phyloP scores from a whole-genome alignment of 1,284 basidiomycete species.

The Cutaneotrichosporon cavernicola region DNA sequence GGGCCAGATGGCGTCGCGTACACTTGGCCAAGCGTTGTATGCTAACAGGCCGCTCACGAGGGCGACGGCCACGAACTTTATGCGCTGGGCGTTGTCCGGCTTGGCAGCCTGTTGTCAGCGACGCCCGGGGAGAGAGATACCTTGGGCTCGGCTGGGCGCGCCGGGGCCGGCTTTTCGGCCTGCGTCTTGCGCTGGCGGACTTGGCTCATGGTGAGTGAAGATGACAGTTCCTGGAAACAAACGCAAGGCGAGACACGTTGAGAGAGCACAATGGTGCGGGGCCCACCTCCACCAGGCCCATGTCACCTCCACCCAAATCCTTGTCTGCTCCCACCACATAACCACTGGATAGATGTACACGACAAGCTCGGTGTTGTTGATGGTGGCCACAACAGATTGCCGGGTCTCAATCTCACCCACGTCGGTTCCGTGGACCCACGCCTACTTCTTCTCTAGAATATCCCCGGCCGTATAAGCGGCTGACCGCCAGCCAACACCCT shows the following conservation, averaged over 20 bases:
- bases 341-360: not conserved
- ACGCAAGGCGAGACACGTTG: not conserved
- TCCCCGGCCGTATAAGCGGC: too few species aligned
- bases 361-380: too few species aligned
- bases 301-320: not conserved
- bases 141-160: not conserved
- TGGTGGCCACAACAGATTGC: too few species aligned
- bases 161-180: not conserved
- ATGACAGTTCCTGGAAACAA: not conserved
- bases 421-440: too few species aligned
- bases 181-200: slow-evolving; percentile 7
- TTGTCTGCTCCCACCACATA: not conserved
- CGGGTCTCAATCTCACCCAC: too few species aligned
- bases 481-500: too few species aligned
- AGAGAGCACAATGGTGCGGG: not conserved
- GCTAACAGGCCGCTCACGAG: not conserved
- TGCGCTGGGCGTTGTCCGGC: not conserved
- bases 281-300: not conserved
- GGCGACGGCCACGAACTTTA: not conserved
- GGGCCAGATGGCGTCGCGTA: slow-evolving; percentile 1
- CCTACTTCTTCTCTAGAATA: too few species aligned
- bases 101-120: not conserved
- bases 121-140: not conserved
- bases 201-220: slow-evolving; percentile 2
- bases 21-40: slow-evolving; percentile 1